These are phyloP conservation scores for Annulohypoxylon bovei DNA, from an alignment of 495 filamentous ascomycete species.

Conservation along the genomic window DNA sequence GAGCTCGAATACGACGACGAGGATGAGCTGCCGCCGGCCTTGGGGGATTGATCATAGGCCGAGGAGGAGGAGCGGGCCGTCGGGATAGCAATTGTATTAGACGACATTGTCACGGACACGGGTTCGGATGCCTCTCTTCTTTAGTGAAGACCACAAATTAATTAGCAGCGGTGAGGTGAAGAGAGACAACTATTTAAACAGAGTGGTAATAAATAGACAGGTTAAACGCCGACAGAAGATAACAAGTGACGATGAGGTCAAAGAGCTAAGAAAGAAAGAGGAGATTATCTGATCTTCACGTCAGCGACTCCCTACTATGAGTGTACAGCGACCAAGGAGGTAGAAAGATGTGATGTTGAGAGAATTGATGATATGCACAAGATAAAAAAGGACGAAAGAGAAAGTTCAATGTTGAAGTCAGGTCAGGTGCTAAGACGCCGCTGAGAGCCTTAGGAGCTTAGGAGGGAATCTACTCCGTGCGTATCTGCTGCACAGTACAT, in stretches of 20 bases:
- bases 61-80: slow-evolving; percentile 49
- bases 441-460: background rate
- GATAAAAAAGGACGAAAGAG: slow-evolving; percentile 33
- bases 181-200: slow-evolving; percentile 1
- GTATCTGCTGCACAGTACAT: slow-evolving; percentile 6
- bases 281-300: background rate
- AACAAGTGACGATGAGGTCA: slow-evolving; percentile 21
- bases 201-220: slow-evolving; percentile 20
- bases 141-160: background rate
- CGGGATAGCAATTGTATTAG: slow-evolving; percentile 63
- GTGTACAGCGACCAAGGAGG: slow-evolving; percentile 15
- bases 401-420: slow-evolving; percentile 27
- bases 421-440: slow-evolving; percentile 30
- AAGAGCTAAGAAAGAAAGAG: slow-evolving; percentile 22
- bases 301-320: background rate
- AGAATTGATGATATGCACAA: slow-evolving; percentile 36
- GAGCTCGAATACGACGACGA: slow-evolving; percentile 66
- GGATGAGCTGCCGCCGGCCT: slow-evolving; percentile 56
- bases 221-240: slow-evolving; percentile 14
- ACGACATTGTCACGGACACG: slow-evolving; percentile 52
- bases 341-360: slow-evolving; percentile 33
- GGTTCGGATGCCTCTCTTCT: background rate
- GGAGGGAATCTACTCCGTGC: slow-evolving; percentile 22
- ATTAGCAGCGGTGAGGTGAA: slow-evolving; percentile 23
- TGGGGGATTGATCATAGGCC: slow-evolving; percentile 50